Percentiles rank a stretch among this genome's conserved stretches.
Conservation (phyloP, 768 basidiomycete genomes). For the Suillus subalutaceus region DNA sequence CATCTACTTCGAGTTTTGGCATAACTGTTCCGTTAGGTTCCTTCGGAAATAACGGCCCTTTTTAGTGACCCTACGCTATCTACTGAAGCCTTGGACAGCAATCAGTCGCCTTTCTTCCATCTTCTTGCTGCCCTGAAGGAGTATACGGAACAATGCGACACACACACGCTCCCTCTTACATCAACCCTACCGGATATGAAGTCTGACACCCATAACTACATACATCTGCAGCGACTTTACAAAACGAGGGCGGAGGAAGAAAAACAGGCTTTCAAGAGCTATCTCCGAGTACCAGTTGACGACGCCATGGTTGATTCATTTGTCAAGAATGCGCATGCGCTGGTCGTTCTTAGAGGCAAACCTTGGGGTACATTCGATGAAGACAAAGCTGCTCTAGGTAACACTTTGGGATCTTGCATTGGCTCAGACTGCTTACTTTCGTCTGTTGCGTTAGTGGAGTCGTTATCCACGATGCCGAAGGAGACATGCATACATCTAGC, state of each 20-base stretch:
- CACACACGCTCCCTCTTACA: slow-evolving; percentile 77
- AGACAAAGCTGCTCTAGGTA: slow-evolving; percentile 54
- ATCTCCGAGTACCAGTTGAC: slow-evolving; percentile 48
- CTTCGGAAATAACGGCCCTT: slow-evolving; percentile 64
- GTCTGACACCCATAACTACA: slow-evolving; percentile 81
- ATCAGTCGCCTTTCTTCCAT: slow-evolving; percentile 73
- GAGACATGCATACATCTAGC: slow-evolving; percentile 73
- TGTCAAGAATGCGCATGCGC: slow-evolving; percentile 78
- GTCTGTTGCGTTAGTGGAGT: slow-evolving; percentile 8
- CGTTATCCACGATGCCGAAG: slow-evolving; percentile 48
- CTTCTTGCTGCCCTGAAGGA: slow-evolving; percentile 73
- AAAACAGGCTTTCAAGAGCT: slow-evolving; percentile 55
- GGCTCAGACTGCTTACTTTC: neutral
- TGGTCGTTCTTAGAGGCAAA: slow-evolving; percentile 66
- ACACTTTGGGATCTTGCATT: slow-evolving; percentile 14
- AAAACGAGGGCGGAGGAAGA: slow-evolving; percentile 76
- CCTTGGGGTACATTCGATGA: slow-evolving; percentile 60
- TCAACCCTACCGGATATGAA: slow-evolving; percentile 96
- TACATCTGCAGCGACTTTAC: slow-evolving; percentile 85
- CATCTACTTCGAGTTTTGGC: slow-evolving; percentile 11
- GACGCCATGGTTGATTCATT: slow-evolving; percentile 67
- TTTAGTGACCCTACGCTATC: slow-evolving; percentile 63
- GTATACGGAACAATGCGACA: slow-evolving; percentile 58
- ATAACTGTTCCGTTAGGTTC: slow-evolving; percentile 45
- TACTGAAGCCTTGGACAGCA: slow-evolving; percentile 39